These are phyloP conservation scores for Petunia secreta DNA, from an alignment of 257 asterid species.

Conservation along the genomic window DNA sequence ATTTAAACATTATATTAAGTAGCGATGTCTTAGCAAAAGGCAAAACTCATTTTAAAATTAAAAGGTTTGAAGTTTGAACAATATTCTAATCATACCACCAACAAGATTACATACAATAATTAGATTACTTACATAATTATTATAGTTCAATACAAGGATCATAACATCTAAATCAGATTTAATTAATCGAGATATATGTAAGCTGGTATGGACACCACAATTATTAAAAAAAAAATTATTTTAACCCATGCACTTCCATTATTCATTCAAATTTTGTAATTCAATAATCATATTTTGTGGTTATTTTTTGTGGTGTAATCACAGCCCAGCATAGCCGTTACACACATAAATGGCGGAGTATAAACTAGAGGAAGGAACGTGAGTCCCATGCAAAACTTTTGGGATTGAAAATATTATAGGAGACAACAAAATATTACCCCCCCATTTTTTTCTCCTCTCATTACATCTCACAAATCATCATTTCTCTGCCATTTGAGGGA, in stretches of 20 bases:
- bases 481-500: slow-evolving; percentile 27
- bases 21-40: not conserved
- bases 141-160: not conserved
- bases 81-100: not conserved
- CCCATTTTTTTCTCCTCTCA: slow-evolving; percentile 15
- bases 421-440: not conserved
- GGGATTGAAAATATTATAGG: not conserved
- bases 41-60: not conserved
- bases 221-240: no score
- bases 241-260: not conserved
- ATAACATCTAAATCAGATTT: no score
- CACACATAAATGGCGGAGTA: not conserved
- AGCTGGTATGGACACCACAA: no score
- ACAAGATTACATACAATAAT: not conserved
- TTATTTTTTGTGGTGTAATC: slow-evolving; percentile 4
- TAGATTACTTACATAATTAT: not conserved
- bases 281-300: not conserved
- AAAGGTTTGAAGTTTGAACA: no score
- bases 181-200: no score
- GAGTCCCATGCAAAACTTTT: slow-evolving; percentile 26
- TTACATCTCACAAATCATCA: not conserved
- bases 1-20: no score
- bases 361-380: slow-evolving; percentile 24
- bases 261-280: slow-evolving; percentile 10
- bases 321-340: slow-evolving; percentile 19